Evolutionary conservation across 2,329 filamentous ascomycete genomes (phyloP).

Genomic region (Aspergillus sclerotialis): DNA sequence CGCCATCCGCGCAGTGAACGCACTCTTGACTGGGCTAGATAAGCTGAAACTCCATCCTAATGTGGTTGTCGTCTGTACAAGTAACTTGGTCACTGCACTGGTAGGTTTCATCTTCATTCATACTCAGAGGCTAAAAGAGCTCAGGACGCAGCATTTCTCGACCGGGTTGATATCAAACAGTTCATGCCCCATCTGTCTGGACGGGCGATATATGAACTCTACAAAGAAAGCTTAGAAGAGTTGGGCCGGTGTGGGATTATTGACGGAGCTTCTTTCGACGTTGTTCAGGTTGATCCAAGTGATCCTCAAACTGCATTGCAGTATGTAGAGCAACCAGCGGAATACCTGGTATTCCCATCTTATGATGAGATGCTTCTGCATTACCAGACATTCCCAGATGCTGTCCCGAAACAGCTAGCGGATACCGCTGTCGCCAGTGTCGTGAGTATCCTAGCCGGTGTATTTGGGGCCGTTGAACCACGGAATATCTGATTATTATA

Average conservation of each 20-base stretch:
- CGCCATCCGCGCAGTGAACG: constrained; percentile 43
- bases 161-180: constrained; percentile 44
- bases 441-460: constrained; percentile 14
- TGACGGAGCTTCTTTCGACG: constrained; percentile 19
- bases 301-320: constrained; percentile 19
- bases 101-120: constrained; percentile 13
- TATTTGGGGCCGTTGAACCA: constrained; percentile 5
- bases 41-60: constrained; percentile 36
- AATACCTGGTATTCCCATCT: constrained; percentile 15
- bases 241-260: constrained; percentile 34
- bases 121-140: background rate
- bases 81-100: constrained; percentile 40
- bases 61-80: constrained; percentile 45
- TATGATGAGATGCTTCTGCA: constrained; percentile 23
- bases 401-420: constrained; percentile 20
- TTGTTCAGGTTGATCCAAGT: constrained; percentile 14
- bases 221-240: constrained; percentile 42
- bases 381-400: constrained; percentile 20
- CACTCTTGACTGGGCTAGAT: constrained; percentile 44
- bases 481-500: constrained; percentile 1
- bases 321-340: constrained; percentile 19
- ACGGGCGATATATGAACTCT: constrained; percentile 41
- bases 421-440: constrained; percentile 20
- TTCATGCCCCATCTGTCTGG: constrained; percentile 34
- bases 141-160: constrained; percentile 42